Percentiles rank a stretch among this genome's conserved stretches.
Conservation (phyloP, 257 asterid species). For the Hygrophila difformis region DNA sequence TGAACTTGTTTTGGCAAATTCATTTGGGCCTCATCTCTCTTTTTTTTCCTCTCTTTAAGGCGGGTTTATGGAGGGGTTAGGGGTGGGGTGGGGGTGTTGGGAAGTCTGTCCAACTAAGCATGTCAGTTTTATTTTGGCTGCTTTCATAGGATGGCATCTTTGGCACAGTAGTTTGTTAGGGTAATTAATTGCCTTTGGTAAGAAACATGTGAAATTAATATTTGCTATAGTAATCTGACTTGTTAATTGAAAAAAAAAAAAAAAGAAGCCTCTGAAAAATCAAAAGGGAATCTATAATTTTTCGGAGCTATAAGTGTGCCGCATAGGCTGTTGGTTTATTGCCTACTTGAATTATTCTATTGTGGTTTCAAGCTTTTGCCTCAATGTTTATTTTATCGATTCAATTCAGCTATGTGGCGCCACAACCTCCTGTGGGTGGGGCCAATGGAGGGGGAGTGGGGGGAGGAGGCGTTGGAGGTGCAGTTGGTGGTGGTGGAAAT, state of each 20-base stretch:
- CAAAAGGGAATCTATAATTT: too few relatives aligned
- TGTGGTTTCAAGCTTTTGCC: constrained; percentile 4
- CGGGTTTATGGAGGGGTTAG: not conserved
- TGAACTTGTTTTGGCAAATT: constrained; percentile 8
- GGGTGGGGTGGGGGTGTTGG: constrained; percentile 7
- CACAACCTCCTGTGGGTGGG: constrained; percentile 44
- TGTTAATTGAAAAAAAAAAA: not conserved
- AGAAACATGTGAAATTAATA: not conserved
- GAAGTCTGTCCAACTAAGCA: constrained; percentile 9
- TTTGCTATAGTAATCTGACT: too few relatives aligned
- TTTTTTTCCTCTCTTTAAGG: not conserved
- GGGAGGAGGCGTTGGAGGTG: not conserved
- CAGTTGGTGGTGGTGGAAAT: too few relatives aligned
- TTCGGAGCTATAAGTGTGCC: constrained; percentile 10
- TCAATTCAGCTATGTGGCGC: constrained; percentile 46
- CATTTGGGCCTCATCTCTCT: constrained; percentile 7
- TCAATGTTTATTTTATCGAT: constrained; percentile 9
- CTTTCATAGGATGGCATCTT: constrained; percentile 6
- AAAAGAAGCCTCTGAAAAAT: not conserved
- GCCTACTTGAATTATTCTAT: constrained; percentile 1
- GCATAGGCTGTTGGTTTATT: constrained; percentile 1
- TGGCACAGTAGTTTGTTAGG: too few relatives aligned
- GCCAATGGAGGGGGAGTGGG: constrained; percentile 16
- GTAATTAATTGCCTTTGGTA: constrained; percentile 6
- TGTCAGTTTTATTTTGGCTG: constrained; percentile 1